Conservation (phyloP, 352 stramenopile species). For the Halophytophthora batemanensis region DNA sequence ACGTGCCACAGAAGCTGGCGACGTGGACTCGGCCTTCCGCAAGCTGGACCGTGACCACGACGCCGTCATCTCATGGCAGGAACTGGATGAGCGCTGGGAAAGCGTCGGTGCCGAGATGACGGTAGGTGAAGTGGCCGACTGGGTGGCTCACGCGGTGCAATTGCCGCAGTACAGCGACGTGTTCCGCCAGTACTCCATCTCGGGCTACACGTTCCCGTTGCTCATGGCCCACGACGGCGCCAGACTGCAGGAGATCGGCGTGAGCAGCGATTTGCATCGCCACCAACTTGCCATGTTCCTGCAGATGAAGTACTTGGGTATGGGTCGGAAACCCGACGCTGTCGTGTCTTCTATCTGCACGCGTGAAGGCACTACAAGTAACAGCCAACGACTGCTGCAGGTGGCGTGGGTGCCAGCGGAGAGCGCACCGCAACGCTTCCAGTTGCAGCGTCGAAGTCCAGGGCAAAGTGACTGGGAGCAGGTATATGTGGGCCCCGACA, state of each 20-base stretch:
- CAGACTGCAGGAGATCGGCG: conserved; percentile 67
- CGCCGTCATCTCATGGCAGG: conserved; percentile 75
- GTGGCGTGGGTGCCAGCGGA: conserved; percentile 54
- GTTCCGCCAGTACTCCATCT: conserved; percentile 79
- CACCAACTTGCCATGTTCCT: conserved; percentile 82
- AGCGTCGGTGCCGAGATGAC: conserved; percentile 83
- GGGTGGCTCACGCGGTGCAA: conserved; percentile 77
- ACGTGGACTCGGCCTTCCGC: conserved; percentile 65
- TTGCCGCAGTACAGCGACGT: conserved; percentile 78
- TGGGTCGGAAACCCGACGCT: conserved; percentile 58
- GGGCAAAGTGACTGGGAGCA: conserved; percentile 53
- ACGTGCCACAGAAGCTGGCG: conserved; percentile 49
- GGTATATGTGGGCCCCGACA: conserved; percentile 61
- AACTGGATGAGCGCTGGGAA: conserved; percentile 83
- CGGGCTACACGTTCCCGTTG: conserved; percentile 82
- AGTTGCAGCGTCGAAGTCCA: conserved; percentile 64
- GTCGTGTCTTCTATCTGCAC: conserved; percentile 43
- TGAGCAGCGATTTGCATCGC: conserved; percentile 67
- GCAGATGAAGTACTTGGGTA: conserved; percentile 78
- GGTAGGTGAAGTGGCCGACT: conserved; percentile 77
- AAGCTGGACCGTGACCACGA: conserved; percentile 80
- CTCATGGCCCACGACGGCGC: conserved; percentile 81
- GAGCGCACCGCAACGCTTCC: conserved; percentile 53
- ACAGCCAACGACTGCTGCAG: conserved; percentile 44
- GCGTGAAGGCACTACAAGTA: conserved; percentile 15